Evolutionary conservation across 2,329 filamentous ascomycete genomes (phyloP), one percentile per base, ranked within the genome.

Genomic region (Ceratocystis alfenasii): DNA sequence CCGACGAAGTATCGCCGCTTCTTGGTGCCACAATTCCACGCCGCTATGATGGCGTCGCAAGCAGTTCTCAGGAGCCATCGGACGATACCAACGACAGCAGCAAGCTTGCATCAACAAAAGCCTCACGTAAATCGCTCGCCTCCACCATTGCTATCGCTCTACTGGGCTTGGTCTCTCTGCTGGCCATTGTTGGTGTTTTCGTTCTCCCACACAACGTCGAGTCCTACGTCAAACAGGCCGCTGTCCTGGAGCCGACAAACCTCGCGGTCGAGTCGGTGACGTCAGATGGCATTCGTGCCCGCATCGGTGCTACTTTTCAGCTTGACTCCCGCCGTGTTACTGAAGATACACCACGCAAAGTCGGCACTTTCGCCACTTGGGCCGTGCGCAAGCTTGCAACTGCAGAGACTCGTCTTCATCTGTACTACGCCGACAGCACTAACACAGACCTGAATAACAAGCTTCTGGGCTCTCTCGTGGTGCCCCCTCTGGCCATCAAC

Each of bases 231-330:
- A 87, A 93, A 75, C 81, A 92, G 74, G 90, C 92, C 2, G 81
- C 87, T 28, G 85, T 93, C 20, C 83, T 99, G 70, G 85, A 92
- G 72, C 90, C 94, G 1, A 91, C 87, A 5, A 88, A 87, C 70
- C 76, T 99, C 22, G 90, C 91, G 1, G 85, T 99, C 68, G 88
- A 94, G 71, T 90, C 88, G 1, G 88, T 96, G 70, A 96, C 90
- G 0, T 73, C 84, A 6, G 81, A 86, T 67, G 93, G 94, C 12
- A 83, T 96, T 7, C 84, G 82, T 68, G 88, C 90, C 41, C 86
- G 90, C 69, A 80, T 99, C 60, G 87, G 92, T 72, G 93, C 89
- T 22, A 87, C 88, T 65, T 90, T 97, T 72, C 81, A 80, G 55
- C 83, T 99, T 70, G 90, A 97, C 74, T 87, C 87, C 0, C 83